Percentiles rank a stretch among this genome's conserved stretches.
phyloP scores from a whole-genome alignment of 768 basidiomycete genomes.

The Phlebiopsis gigantea region DNA sequence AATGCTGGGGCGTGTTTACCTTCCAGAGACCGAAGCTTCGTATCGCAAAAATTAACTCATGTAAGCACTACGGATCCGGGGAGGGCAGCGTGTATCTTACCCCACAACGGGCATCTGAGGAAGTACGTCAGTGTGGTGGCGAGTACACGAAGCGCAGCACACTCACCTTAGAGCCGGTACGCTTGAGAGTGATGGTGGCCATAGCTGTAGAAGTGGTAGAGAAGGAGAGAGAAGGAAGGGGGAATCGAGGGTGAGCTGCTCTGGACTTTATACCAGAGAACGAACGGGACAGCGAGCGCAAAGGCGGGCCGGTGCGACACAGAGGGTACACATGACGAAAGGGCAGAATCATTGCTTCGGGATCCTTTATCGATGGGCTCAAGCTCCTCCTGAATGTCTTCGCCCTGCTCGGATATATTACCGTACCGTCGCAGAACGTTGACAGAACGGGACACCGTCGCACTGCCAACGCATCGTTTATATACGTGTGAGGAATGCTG shows the following conservation, averaged over 20 bases:
- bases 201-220: slow-evolving; percentile 14
- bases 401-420: neutral
- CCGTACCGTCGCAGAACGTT: neutral
- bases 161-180: slow-evolving; percentile 54
- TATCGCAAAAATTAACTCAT: neutral
- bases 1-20: slow-evolving; percentile 29
- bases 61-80: neutral
- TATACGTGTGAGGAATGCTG: neutral
- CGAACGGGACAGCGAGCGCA: slow-evolving; percentile 1
- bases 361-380: slow-evolving; percentile 8
- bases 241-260: slow-evolving; percentile 8
- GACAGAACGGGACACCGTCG: neutral
- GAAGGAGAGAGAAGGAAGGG: slow-evolving; percentile 11
- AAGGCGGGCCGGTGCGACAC: slow-evolving; percentile 11
- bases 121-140: neutral
- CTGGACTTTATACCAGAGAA: slow-evolving; percentile 6
- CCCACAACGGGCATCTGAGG: slow-evolving; percentile 66
- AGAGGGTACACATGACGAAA: slow-evolving; percentile 13
- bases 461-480: neutral
- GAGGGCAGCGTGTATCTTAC: slow-evolving; percentile 32
- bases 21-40: slow-evolving; percentile 69
- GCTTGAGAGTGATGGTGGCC: slow-evolving; percentile 45
- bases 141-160: neutral
- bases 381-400: neutral
- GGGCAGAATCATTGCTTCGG: neutral